Evolutionary conservation across 352 stramenopile species (phyloP), one percentile per base, ranked within the genome.

Genomic region (Pythium sukuiense): DNA sequence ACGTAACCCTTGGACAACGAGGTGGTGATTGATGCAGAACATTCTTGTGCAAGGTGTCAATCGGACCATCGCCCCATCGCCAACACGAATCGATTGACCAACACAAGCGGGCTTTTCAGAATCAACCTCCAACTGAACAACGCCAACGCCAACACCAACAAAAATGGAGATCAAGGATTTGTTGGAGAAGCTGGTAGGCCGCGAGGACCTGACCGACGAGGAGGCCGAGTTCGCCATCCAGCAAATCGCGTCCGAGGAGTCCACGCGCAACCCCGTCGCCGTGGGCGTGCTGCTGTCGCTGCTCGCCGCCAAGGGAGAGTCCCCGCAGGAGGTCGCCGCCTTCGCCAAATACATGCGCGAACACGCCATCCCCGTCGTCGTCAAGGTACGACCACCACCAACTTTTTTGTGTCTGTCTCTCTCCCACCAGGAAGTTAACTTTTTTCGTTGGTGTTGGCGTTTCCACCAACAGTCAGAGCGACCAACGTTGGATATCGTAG

Each of bases 401-500:
- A 66, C 55, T 43, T 20, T 35, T 20, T 33, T n/a, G 48, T 24
- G 20, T 24, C 20, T 24, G 20, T 24, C 20, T 24, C 20, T 24
- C 20, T 32, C 48, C 48, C 20, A 55, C n/a, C 3, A 52, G 29
- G 6, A 37, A 18, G 35, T 33, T 59, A 16, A 29, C 16, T 35
- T 27, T 37, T 1, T 5, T 53, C 55, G 27, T 65, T 65, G 45
- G 26, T 46, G 61, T 67, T 65, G 50, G 30, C 50, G 61, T 26
- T 65, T 54, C 12, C 18, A 27, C 29, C 14, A 32, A 12, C 46
- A 79, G 72, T 81, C 80, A 1, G 67, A 79, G 37, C 80, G 76
- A 30, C 95, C 96, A 37, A 87, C 98, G 35, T 80, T 99, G 13
- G 98, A 99, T 76, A 99, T 99, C 71, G 97, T 99, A 18, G 98